These are phyloP conservation scores for Botrytis cinerea DNA, from an alignment of 2,329 filamentous ascomycete genomes.

Conservation along the genomic window DNA sequence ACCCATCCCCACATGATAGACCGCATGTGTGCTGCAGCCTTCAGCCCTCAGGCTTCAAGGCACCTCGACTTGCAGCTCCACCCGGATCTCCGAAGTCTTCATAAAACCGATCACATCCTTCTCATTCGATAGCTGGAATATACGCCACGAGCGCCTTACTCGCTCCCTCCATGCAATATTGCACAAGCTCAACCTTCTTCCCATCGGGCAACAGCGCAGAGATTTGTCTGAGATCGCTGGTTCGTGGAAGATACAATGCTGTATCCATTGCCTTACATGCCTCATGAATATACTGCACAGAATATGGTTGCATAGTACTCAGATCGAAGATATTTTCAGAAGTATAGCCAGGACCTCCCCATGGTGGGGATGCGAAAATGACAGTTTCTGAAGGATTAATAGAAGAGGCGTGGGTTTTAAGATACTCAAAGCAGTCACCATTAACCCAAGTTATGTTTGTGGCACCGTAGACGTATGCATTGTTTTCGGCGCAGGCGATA, in stretches of 20 bases:
- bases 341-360: conserved; percentile 69
- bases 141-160: conserved; percentile 80
- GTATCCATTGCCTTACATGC: conserved; percentile 62
- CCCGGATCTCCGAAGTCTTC: background rate
- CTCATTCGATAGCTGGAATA: conserved; percentile 46
- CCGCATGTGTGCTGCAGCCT: background rate
- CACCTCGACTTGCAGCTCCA: background rate
- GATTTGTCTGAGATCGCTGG: conserved; percentile 78
- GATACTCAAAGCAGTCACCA: conserved; percentile 73
- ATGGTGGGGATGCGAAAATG: conserved; percentile 72
- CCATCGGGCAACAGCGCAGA: conserved; percentile 55
- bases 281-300: conserved; percentile 60
- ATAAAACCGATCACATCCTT: background rate
- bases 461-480: conserved; percentile 83
- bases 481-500: conserved; percentile 88
- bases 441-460: conserved; percentile 80
- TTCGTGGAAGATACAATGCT: conserved; percentile 83
- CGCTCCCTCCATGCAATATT: conserved; percentile 88
- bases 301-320: conserved; percentile 85
- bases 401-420: conserved; percentile 28
- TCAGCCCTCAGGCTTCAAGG: background rate
- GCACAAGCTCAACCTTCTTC: conserved; percentile 70
- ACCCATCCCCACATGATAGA: conserved; percentile 16
- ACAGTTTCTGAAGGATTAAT: conserved; percentile 44
- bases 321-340: conserved; percentile 77